phyloP scores from a whole-genome alignment of 306 rosid species.

The Carpinus viminea region DNA sequence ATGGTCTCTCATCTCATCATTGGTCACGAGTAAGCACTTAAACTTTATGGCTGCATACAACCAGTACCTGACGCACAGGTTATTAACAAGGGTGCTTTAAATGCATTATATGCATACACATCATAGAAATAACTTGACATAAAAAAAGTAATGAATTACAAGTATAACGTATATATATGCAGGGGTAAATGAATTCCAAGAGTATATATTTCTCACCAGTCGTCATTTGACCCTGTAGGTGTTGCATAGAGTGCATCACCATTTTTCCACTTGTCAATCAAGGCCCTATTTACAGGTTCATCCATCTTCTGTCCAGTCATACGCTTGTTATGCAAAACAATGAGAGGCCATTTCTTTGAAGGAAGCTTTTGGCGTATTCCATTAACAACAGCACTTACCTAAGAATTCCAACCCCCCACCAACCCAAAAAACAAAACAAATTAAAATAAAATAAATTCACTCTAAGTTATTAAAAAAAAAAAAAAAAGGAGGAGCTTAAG shows the following conservation, averaged over 20 bases:
- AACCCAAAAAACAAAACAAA: not conserved
- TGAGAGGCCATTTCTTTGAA: slow-evolving; percentile 82
- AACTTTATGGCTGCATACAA: slow-evolving; percentile 95
- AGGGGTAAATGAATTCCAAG: slow-evolving; percentile 10
- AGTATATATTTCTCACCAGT: slow-evolving; percentile 64
- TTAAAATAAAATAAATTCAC: slow-evolving; percentile 18
- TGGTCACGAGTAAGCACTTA: slow-evolving; percentile 84
- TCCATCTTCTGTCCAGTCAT: slow-evolving; percentile 71
- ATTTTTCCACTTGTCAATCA: slow-evolving; percentile 76
- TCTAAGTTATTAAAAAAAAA: slow-evolving; percentile 7
- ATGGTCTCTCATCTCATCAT: slow-evolving; percentile 98
- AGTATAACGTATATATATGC: not conserved
- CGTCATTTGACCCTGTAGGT: slow-evolving; percentile 88
- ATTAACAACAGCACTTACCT: slow-evolving; percentile 77
- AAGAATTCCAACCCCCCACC: slow-evolving; percentile 18
- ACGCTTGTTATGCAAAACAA: slow-evolving; percentile 82
- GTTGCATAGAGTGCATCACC: slow-evolving; percentile 85
- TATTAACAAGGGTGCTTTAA: slow-evolving; percentile 33
- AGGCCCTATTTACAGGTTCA: slow-evolving; percentile 57
- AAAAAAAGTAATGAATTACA: not conserved
- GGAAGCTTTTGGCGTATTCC: slow-evolving; percentile 75
- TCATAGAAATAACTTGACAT: not conserved
- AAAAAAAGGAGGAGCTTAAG: not conserved
- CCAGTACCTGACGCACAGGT: slow-evolving; percentile 91
- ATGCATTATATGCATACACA: slow-evolving; percentile 33